Conservation (phyloP, 805 yeast genomes). For the Jamesozyma rosinii region DNA sequence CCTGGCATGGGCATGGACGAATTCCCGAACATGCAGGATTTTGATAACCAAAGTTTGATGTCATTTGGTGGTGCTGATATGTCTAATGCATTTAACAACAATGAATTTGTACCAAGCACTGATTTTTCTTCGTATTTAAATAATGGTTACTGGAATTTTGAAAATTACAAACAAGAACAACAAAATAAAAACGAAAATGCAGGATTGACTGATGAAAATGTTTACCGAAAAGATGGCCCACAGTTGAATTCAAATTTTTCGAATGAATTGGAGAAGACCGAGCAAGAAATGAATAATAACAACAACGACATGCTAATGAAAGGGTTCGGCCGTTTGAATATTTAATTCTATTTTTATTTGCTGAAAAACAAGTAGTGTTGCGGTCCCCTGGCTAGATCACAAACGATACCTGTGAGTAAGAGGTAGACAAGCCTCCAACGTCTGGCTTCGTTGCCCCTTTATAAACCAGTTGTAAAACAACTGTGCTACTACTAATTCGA, state of each 20-base stretch:
- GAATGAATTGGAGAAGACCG: conserved; percentile 12
- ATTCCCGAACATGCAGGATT: conserved; percentile 17
- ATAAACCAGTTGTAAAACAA: not conserved
- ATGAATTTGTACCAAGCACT: conserved; percentile 12
- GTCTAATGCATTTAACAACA: conserved; percentile 12
- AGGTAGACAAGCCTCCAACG: not conserved
- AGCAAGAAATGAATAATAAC: not conserved
- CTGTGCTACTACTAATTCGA: not conserved
- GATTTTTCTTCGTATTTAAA: conserved; percentile 20
- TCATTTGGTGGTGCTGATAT: conserved; percentile 23
- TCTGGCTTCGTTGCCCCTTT: not conserved
- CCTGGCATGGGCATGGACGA: conserved; percentile 12
- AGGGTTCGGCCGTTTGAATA: conserved; percentile 1
- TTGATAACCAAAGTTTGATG: conserved; percentile 30
- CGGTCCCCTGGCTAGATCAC: too few species aligned
- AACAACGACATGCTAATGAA: not conserved
- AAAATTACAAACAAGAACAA: conserved; percentile 2
- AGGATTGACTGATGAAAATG: conserved; percentile 4
- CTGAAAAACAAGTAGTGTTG: too few species aligned
- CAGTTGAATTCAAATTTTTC: conserved; percentile 18
- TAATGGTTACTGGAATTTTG: conserved; percentile 20
- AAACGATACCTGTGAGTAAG: not conserved
- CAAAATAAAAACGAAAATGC: not conserved
- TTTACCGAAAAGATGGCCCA: conserved; percentile 6
- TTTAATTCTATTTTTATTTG: not conserved